Evolutionary conservation across 495 filamentous ascomycete genomes (phyloP), one percentile per base, ranked within the genome.

Genomic region (Hapsidospora chrysogenum): DNA sequence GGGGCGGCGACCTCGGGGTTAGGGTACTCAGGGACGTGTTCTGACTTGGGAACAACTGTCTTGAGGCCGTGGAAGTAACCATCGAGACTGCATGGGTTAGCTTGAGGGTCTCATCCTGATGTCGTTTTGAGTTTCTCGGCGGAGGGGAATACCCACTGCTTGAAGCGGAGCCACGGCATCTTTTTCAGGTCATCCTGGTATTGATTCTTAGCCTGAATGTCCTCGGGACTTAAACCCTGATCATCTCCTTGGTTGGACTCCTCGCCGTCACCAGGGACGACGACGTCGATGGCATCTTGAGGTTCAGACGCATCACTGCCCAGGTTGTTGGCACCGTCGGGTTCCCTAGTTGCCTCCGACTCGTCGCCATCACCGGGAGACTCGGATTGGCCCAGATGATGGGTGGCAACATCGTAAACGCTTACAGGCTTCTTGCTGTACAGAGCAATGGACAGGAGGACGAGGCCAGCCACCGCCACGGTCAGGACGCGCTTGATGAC

Each of bases 21-120:
- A 3, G 84, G 83, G 51, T 81, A 92, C 50, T 93, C 85, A 1
- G 85, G 75, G 11, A 58, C 57, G 40, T 85, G 76, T 3, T 78
- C 60, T 7, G 52, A 44, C 22, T 68, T 60, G n/a, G 70, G 51
- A 0, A 83, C 74, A 35, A 93, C 49, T 1, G 68, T 69, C 34
- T 70, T 64, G 17, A 94, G 58, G 0, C 85, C 85, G 16, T 78
- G 78, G 52, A 85, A 78, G 52, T 86, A 94, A 29, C 83, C 68
- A 42, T 71, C 72, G 30, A 94, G 56, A 28, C 62, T 66, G 22
- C 13, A 7, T 27, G 17, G 41, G 44, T 42, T 46, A 38, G n/a
- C n/a, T n/a, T n/a, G n/a, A n/a, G n/a, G 27, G 19, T 15, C 29
- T 31, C 14, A 7, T 7, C 9, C 21, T 35, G 9, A n/a, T 13